These are phyloP conservation scores for Gentiana macrophylla DNA, from an alignment of 257 asterid species.

Conservation along the genomic window DNA sequence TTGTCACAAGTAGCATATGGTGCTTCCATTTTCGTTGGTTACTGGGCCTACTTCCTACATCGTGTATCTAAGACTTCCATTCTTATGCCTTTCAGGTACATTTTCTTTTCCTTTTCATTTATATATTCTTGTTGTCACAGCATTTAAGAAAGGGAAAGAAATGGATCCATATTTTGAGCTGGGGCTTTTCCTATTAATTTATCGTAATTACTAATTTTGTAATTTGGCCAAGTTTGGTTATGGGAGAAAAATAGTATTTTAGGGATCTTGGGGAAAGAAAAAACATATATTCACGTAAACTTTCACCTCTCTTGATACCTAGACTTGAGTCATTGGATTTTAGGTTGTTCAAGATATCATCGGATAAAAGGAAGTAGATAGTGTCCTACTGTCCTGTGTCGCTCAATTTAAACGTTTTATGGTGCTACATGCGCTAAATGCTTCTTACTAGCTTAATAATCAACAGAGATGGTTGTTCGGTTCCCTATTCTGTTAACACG, in stretches of 20 bases:
- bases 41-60: constrained; percentile 77
- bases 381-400: no score
- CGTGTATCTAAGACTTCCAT: constrained; percentile 31
- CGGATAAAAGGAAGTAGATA: no score
- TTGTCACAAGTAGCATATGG: constrained; percentile 89
- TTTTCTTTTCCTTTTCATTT: constrained; percentile 8
- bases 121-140: not conserved
- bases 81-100: constrained; percentile 85
- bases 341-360: no score
- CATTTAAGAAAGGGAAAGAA: not conserved
- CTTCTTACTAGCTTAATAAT: no score
- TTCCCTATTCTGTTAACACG: constrained; percentile 6
- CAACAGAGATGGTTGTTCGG: not conserved
- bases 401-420: not conserved
- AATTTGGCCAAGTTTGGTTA: no score
- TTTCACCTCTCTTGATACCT: no score
- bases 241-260: no score
- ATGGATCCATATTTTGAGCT: not conserved
- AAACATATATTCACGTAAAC: no score
- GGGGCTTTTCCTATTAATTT: no score
- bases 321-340: no score
- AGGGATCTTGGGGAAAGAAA: no score
- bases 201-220: no score
- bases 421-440: not conserved
- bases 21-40: constrained; percentile 60